These are phyloP conservation scores for Solanum tarijense DNA, from an alignment of 257 asterid species.

Conservation along the genomic window DNA sequence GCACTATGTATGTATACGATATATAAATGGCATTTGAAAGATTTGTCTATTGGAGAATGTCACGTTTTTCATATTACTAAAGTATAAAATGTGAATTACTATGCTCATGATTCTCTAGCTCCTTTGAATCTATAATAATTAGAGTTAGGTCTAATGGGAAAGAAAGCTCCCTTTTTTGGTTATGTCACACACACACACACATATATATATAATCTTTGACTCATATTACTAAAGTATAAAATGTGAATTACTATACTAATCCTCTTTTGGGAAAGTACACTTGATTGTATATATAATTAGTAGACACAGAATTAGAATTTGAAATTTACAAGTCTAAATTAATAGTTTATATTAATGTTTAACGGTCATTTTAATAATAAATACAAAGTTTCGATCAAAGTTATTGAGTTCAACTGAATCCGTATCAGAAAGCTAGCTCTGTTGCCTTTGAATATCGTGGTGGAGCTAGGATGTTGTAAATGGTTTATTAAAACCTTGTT, in stretches of 20 bases:
- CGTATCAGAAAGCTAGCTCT: rapidly evolving
- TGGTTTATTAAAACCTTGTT: not conserved
- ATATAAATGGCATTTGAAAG: not conserved
- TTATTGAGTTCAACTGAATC: not conserved
- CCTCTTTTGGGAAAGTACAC: not conserved
- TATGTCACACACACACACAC: not conserved
- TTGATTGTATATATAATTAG: not conserved
- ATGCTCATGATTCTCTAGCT: not conserved
- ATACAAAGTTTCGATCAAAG: rapidly evolving
- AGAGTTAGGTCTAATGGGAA: not conserved
- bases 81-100: not conserved
- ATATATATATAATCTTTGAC: not conserved
- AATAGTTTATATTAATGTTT: not conserved
- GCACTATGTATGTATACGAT: not conserved
- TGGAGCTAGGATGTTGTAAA: not conserved
- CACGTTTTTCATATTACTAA: not conserved
- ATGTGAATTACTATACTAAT: no score
- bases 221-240: not conserved
- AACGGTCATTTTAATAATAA: not conserved
- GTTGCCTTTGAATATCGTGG: not conserved
- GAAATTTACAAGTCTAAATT: not conserved
- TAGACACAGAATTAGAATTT: rapidly evolving
- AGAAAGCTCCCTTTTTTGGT: no score
- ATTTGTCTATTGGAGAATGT: not conserved
- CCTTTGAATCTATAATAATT: not conserved